These are phyloP conservation scores for Linum trigynum DNA, from an alignment of 345 rosid genomes.

Conservation along the genomic window DNA sequence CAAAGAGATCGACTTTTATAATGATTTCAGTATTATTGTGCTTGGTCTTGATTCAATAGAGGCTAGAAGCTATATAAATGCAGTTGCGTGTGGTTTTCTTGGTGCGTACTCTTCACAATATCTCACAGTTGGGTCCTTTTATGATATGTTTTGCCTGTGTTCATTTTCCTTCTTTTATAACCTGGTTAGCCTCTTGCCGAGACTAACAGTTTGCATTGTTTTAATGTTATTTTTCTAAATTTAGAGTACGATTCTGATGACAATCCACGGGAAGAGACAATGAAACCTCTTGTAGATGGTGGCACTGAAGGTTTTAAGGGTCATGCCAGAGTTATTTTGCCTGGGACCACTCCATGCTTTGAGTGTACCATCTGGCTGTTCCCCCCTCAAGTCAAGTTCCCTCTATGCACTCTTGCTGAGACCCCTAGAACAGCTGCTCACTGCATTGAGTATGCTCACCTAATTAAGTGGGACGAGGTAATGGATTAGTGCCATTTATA, in stretches of 20 bases:
- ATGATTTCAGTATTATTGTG: conserved; percentile 70
- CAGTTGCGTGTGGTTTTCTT: conserved; percentile 89
- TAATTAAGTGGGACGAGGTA: conserved; percentile 94
- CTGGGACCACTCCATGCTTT: conserved; percentile 88
- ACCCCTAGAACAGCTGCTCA: conserved; percentile 97
- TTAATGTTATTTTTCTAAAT: conserved; percentile 14
- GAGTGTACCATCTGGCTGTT: conserved; percentile 95
- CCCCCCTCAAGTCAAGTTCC: conserved; percentile 99
- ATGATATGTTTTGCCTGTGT: conserved; percentile 5
- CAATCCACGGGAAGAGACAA: conserved; percentile 63
- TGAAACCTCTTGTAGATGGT: conserved; percentile 93
- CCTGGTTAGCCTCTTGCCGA: background rate
- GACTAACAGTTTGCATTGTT: background rate
- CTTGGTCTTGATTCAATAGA: conserved; percentile 96
- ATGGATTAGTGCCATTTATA: background rate
- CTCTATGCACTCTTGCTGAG: conserved; percentile 95
- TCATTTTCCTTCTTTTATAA: background rate
- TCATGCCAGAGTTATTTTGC: conserved; percentile 88
- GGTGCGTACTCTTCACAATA: conserved; percentile 37
- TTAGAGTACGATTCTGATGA: conserved; percentile 75
- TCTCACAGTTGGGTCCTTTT: background rate
- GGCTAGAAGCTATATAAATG: conserved; percentile 89
- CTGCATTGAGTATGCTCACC: conserved; percentile 96
- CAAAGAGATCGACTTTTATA: conserved; percentile 72
- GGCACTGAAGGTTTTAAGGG: conserved; percentile 99